Conservation (phyloP, 768 basidiomycete species). For the Mycena epipterygia region DNA sequence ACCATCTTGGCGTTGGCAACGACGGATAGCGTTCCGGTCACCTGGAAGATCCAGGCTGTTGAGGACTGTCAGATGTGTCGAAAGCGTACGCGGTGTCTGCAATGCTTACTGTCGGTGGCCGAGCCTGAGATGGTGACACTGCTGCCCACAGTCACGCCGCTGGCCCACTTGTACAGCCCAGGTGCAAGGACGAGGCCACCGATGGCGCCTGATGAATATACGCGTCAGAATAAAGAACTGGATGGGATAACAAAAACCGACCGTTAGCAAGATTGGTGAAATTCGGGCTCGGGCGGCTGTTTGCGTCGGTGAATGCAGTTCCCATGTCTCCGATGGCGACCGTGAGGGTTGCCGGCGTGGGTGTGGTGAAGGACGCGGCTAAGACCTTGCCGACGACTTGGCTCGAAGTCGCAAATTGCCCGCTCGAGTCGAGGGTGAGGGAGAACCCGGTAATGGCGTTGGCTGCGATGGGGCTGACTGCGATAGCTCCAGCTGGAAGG, state of each 20-base stretch:
- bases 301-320: not conserved
- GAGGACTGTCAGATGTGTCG: not conserved
- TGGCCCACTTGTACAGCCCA: not conserved
- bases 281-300: not conserved
- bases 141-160: not conserved
- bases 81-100: not conserved
- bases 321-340: not conserved
- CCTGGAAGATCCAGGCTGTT: not conserved
- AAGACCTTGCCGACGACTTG: not conserved
- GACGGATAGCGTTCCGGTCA: not conserved
- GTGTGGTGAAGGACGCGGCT: not conserved
- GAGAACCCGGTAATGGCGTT: not conserved
- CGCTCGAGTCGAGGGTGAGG: not conserved
- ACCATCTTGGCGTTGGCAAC: not conserved
- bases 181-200: not conserved
- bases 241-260: not conserved
- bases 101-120: not conserved
- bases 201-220: not conserved
- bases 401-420: not conserved
- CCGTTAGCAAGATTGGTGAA: not conserved
- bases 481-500: not conserved
- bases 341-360: constrained; percentile 1
- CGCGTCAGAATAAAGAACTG: not conserved
- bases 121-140: not conserved
- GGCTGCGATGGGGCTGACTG: not conserved